phyloP scores from a whole-genome alignment of 169 alveolate genomes.

The Toxoplasma gondii region DNA sequence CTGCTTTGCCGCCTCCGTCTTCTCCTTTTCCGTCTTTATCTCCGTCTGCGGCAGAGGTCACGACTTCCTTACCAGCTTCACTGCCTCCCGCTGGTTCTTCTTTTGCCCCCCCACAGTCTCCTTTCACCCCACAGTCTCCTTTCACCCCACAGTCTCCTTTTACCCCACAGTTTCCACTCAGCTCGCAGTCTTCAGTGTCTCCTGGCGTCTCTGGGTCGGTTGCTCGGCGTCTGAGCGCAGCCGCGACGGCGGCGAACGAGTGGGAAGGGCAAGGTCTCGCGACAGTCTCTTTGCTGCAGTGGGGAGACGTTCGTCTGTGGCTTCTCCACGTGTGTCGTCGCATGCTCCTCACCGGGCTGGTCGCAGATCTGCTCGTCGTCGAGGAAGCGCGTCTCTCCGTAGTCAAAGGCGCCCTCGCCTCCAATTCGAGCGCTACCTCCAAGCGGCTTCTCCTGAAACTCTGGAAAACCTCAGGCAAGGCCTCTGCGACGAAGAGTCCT shows the following conservation, averaged over 20 bases:
- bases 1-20: neutral
- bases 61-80: no score
- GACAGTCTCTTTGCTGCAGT: neutral
- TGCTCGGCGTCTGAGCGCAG: neutral
- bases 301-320: neutral
- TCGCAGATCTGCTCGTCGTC: constrained; percentile 10
- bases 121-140: neutral
- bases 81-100: neutral
- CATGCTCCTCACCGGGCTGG: neutral
- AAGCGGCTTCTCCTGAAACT: neutral
- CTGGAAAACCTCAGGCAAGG: neutral
- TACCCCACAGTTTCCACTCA: neutral
- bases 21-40: neutral
- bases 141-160: neutral
- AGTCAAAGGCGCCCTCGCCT: neutral
- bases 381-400: neutral
- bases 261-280: neutral
- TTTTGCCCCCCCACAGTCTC: neutral
- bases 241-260: neutral
- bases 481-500: neutral
- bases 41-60: neutral
- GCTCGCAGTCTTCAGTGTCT: no score
- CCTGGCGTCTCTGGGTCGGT: neutral
- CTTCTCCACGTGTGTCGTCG: neutral
- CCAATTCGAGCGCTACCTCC: neutral